Evolutionary conservation across 1,139 yeast genomes (phyloP).

Genomic region (Suhomyces kunorum): DNA sequence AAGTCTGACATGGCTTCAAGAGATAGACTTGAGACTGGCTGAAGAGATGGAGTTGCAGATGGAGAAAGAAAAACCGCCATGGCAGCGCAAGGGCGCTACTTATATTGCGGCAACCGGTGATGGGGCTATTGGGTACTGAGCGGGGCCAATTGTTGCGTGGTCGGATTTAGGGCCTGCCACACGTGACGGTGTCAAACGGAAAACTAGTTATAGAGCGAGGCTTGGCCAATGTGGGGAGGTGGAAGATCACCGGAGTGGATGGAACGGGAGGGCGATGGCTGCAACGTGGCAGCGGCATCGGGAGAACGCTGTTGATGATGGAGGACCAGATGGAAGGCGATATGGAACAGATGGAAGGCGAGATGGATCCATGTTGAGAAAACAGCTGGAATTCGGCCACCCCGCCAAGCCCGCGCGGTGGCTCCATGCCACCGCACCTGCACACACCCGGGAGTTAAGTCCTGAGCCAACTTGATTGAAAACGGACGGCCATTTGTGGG

Average conservation of each 20-base stretch:
- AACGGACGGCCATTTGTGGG: conserved; percentile 2
- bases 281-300: background rate
- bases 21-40: too few relatives aligned
- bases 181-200: conserved; percentile 3
- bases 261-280: too few relatives aligned
- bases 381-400: too few relatives aligned
- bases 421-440: conserved; percentile 6
- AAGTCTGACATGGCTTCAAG: conserved; percentile 9
- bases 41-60: background rate
- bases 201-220: too few relatives aligned
- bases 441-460: conserved; percentile 6
- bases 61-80: background rate
- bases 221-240: too few relatives aligned
- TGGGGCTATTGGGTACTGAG: conserved; percentile 4
- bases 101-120: conserved; percentile 2
- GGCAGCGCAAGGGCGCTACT: conserved; percentile 1
- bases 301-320: background rate
- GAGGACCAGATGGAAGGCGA: background rate
- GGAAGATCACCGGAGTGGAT: too few relatives aligned
- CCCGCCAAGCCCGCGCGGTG: too few relatives aligned
- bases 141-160: conserved; percentile 7
- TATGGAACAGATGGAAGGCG: too few relatives aligned
- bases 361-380: background rate
- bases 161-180: conserved; percentile 7
- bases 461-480: background rate